Percentiles rank a stretch among this genome's conserved stretches.
Evolutionary conservation across 768 basidiomycete species (phyloP).

Genomic region (Auricularia heimuer): DNA sequence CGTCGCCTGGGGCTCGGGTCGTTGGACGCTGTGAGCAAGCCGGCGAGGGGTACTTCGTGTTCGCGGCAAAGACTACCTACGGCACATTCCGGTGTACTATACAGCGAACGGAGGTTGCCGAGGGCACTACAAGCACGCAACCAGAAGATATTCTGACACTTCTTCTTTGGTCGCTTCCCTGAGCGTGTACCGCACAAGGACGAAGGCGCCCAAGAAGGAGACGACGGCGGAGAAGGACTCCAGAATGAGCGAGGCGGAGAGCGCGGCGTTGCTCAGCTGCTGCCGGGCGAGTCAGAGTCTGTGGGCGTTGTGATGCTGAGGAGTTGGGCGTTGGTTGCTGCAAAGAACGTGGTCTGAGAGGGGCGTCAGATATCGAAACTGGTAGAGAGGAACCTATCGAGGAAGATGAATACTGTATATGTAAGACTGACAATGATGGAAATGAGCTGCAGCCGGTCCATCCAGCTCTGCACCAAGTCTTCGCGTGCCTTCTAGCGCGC

Average conservation of each 20-base stretch:
- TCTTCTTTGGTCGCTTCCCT: constrained; percentile 40
- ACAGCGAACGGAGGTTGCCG: no score
- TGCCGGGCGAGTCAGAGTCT: constrained; percentile 8
- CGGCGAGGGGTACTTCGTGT: no score
- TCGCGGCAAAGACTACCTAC: no score
- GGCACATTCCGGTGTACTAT: no score
- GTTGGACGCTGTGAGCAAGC: no score
- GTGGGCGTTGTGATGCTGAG: constrained; percentile 34
- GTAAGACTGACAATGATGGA: constrained; percentile 40
- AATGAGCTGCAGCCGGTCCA: constrained; percentile 52
- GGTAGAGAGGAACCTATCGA: background rate
- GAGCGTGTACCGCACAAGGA: constrained; percentile 45
- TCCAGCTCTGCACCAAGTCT: constrained; percentile 50
- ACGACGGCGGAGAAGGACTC: constrained; percentile 37
- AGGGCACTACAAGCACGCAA: no score
- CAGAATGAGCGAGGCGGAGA: constrained; percentile 44
- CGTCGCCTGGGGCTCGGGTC: no score
- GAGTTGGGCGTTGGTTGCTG: constrained; percentile 45
- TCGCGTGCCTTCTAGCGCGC: constrained; percentile 34
- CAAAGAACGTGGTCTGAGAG: constrained; percentile 50
- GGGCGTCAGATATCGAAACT: background rate
- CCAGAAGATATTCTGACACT: no score
- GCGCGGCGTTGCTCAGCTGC: constrained; percentile 30
- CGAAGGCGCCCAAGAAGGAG: constrained; percentile 47
- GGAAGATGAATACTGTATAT: background rate